Conservation (phyloP, 306 rosid species). For the Betula pendula region DNA sequence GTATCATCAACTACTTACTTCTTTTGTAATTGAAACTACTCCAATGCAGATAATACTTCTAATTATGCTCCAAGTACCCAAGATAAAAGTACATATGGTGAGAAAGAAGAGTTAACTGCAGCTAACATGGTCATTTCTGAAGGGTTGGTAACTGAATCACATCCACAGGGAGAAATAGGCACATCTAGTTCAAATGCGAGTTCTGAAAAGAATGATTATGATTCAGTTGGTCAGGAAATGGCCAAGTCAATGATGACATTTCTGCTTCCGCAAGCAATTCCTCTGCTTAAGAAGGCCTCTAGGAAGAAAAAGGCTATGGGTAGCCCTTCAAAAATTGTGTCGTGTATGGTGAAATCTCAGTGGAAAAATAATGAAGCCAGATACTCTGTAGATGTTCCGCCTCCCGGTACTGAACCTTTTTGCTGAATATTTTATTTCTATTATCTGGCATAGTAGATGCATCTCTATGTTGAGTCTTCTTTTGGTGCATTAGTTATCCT, state of each 20-base stretch:
- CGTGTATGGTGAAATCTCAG: conserved; percentile 31
- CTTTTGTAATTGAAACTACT: conserved; percentile 29
- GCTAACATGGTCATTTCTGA: conserved; percentile 33
- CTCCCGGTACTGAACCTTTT: conserved; percentile 36
- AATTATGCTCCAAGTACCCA: conserved; percentile 37
- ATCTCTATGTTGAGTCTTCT: conserved; percentile 6
- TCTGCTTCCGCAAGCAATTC: conserved; percentile 89
- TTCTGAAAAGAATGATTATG: conserved; percentile 46
- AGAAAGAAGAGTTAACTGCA: conserved; percentile 22
- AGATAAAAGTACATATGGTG: conserved; percentile 32
- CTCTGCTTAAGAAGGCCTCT: conserved; percentile 57
- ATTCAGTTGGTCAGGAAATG: conserved; percentile 62
- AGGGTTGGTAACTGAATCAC: conserved; percentile 36
- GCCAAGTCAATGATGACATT: conserved; percentile 79
- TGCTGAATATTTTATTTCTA: conserved; percentile 16
- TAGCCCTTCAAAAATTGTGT: conserved; percentile 32
- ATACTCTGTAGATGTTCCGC: conserved; percentile 30
- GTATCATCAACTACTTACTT: conserved; percentile 14
- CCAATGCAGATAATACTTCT: conserved; percentile 49
- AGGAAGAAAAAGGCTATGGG: conserved; percentile 37
- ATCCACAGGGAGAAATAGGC: conserved; percentile 37
- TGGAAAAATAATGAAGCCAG: conserved; percentile 33
- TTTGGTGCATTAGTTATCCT: conserved; percentile 10
- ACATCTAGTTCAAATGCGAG: conserved; percentile 37
- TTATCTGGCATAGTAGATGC: conserved; percentile 9